Base-by-base conservation (phyloP, 2,329 filamentous ascomycete genomes). In the Botrytis fabae region DNA sequence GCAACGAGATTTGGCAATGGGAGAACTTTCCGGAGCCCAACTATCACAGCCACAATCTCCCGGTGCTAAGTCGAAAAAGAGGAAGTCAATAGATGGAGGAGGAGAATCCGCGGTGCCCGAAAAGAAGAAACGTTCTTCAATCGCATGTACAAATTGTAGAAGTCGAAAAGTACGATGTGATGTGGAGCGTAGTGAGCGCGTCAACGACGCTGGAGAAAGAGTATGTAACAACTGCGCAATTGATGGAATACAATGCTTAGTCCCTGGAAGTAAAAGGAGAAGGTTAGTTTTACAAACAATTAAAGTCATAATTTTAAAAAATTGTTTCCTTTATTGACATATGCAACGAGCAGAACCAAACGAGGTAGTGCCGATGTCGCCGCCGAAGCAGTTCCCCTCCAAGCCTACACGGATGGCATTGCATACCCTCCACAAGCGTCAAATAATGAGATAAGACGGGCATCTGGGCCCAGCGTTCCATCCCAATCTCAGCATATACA, bases 91-190 rank as follows among this genome's bases (percentile, higher is more conserved):
- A 10, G 76, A 78, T 71, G 76, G 78, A 74, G 77, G 78, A 74
- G 77, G 77, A 42, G 77, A 78, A 61, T 72, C 75, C 0, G 78
- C 78, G 48, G 77, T 77, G 1, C 76, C 80, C 61, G 98, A 97
- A 84, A 88, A 94, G 79, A 89, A 97, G 84, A 88, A 94, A 79
- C 89, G 95, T 80, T 94, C 95, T n/a, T 94, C 94, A 16, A 93
- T 95, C 78, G 95, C 95, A 28, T 98, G 95, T 82, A 93, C 94
- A 75, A 94, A 92, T 78, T 97, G 95, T 83, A 89, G 95, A 79
- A 91, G 92, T 73, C 90, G 95, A 80, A 98, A 98, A 82, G 95
- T 98, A 60, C 90, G 95, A 73, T 98, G 95, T 85, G 95, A 98
- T 84, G 94, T 97, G 73, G 94, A 96, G 74, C 94, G 97, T 82